Percentiles rank a stretch among this genome's conserved stretches.
Evolutionary conservation across 495 filamentous ascomycete species (phyloP).

Genomic region (Neurospora terricola): DNA sequence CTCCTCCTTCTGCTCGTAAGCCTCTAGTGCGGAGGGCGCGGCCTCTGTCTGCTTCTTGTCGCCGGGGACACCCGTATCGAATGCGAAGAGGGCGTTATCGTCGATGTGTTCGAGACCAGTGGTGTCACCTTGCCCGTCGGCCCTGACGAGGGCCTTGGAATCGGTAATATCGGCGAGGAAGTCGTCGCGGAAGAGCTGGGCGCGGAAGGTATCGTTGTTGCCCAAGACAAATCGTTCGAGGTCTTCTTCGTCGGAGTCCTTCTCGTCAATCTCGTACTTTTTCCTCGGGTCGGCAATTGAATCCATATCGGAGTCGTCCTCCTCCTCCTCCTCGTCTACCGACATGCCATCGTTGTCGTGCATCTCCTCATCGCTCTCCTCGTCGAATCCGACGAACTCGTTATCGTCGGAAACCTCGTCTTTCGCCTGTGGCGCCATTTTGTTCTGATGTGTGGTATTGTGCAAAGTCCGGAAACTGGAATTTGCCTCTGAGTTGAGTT

Average conservation of each 20-base stretch:
- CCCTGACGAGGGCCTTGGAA: constrained; percentile 23
- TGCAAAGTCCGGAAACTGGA: not conserved
- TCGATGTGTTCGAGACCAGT: constrained; percentile 41
- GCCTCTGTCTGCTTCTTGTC: constrained; percentile 26
- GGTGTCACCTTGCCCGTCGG: constrained; percentile 13
- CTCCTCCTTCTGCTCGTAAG: constrained; percentile 24
- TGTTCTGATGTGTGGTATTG: not conserved
- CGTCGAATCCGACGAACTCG: constrained; percentile 26
- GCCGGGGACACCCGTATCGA: constrained; percentile 32
- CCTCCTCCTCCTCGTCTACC: constrained; percentile 24
- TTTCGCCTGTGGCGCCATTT: constrained; percentile 7
- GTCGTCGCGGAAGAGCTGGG: constrained; percentile 48
- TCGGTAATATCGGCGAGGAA: constrained; percentile 18
- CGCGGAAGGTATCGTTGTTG: constrained; percentile 67
- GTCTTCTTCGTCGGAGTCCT: constrained; percentile 72
- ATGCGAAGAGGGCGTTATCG: constrained; percentile 51
- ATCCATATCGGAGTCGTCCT: not conserved
- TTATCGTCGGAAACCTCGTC: constrained; percentile 18
- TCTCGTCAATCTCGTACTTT: constrained; percentile 36
- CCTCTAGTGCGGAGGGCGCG: constrained; percentile 24
- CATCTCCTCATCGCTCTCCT: constrained; percentile 16
- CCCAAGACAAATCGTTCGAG: constrained; percentile 82
- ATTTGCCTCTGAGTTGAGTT: not conserved
- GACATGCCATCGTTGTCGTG: constrained; percentile 3
- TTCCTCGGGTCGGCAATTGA: not conserved